A percentile compares a stretch with the other conserved stretches of the same genome.
Evolutionary conservation across 2,329 filamentous ascomycete genomes (phyloP).

Genomic region (Pseudovirgaria hyperparasitica): DNA sequence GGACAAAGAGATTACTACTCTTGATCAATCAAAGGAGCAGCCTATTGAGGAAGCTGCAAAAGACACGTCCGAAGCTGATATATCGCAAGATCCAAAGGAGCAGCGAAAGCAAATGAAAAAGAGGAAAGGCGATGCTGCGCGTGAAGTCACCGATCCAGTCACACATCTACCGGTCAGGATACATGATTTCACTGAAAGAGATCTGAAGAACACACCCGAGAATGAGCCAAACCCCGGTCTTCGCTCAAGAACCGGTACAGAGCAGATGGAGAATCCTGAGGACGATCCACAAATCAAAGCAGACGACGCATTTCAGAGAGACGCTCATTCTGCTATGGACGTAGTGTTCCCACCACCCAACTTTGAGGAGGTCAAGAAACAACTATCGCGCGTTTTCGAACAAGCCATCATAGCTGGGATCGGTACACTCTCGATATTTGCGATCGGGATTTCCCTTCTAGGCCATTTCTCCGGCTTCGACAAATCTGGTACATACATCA

Average conservation of each 20-base stretch:
- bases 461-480: constrained; percentile 15
- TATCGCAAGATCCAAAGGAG: constrained; percentile 30
- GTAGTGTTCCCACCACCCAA: constrained; percentile 42
- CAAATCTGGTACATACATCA: constrained; percentile 17
- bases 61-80: constrained; percentile 32
- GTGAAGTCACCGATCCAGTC: constrained; percentile 58
- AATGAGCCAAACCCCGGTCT: constrained; percentile 31
- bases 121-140: constrained; percentile 32
- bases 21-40: constrained; percentile 3
- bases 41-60: constrained; percentile 15
- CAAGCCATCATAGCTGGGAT: constrained; percentile 29
- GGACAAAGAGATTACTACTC: constrained; percentile 5
- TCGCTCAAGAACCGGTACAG: constrained; percentile 31
- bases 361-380: constrained; percentile 31
- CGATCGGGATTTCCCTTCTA: constrained; percentile 21
- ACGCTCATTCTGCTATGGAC: constrained; percentile 33
- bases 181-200: constrained; percentile 54
- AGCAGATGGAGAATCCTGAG: constrained; percentile 30
- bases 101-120: constrained; percentile 38
- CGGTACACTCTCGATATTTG: constrained; percentile 20
- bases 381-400: constrained; percentile 34
- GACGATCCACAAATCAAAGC: constrained; percentile 26
- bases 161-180: constrained; percentile 58
- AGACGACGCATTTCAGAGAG: constrained; percentile 26
- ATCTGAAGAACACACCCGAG: constrained; percentile 38